Evolutionary conservation across 495 filamentous ascomycete species (phyloP), one percentile per base, ranked within the genome.

Genomic region (Pyrenopolyporus hunteri): DNA sequence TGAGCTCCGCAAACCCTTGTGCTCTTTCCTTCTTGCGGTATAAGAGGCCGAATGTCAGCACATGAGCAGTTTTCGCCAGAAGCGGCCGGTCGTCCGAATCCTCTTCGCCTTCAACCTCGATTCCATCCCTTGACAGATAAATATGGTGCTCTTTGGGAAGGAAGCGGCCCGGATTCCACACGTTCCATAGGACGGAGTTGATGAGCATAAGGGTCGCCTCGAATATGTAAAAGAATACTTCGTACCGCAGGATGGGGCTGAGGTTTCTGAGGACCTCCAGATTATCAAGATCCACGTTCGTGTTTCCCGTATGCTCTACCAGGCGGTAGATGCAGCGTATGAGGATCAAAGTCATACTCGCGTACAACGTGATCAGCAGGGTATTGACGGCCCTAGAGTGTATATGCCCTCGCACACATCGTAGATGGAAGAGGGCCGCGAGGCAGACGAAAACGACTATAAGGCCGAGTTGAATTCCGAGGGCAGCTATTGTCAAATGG

Each of bases 161-260:
- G n/a, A 57, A 70, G 0, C 73, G 68, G 1, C 71, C 59, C 0
- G 71, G 71, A 35, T 76, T 56, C 58, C 68, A 66, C 1, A 72
- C 48, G 16, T 75, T 75, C 71, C 71, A 75, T 14, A 74, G 31
- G 1, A 53, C 35, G 6, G 66, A 70, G 59, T 74, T 74, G 40
- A 69, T 13, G 7, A 76, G 56, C 71, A 76, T 74, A 23, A 74
- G 51, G 0, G 43, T 57, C 1, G 70, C 63, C 54, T 76, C 73
- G 35, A 76, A 76, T 37, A 74, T 48, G n/a, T 65, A 74, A 17
- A 74, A 74, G 44, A 48, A 71, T 25, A 20, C 57, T 56, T 76
- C 74, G 42, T 73, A 66, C 2, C 69, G 62, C 46, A 72, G 32
- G 5, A 76, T 40, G 7, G 72, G 72, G 13, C 53, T 71, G n/a